A percentile compares a stretch with the other conserved stretches of the same genome.
phyloP scores from a whole-genome alignment of 1,139 yeast species.

The Yamadazyma friedrichii region DNA sequence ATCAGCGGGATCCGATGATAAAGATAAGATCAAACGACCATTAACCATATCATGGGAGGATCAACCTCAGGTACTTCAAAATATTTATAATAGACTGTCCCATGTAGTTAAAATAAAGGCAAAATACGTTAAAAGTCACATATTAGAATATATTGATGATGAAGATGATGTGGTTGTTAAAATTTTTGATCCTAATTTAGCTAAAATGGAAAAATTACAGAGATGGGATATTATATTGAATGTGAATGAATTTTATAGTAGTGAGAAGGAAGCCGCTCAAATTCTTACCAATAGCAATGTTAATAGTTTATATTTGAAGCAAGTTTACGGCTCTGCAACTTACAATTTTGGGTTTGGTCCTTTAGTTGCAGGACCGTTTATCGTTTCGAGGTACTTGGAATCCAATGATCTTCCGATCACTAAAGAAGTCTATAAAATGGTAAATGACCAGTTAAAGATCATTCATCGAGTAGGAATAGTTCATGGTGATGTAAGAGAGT shows the following conservation, averaged over 20 bases:
- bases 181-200: background rate
- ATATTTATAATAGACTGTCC: background rate
- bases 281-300: background rate
- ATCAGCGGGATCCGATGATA: no score
- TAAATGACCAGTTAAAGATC: background rate
- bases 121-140: background rate
- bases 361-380: background rate
- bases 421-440: background rate
- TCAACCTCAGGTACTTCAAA: no score
- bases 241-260: background rate
- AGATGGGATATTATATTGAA: background rate
- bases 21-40: no score
- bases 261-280: background rate
- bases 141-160: background rate
- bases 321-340: background rate
- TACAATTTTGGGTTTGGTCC: background rate
- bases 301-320: background rate
- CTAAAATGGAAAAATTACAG: background rate
- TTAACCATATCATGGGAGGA: no score
- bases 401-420: background rate
- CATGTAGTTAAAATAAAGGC: background rate
- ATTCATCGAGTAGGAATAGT: slow-evolving; percentile 1
- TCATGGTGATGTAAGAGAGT: background rate
- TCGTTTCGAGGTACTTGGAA: background rate
- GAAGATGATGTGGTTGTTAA: background rate